A percentile compares a stretch with the other conserved stretches of the same genome.
phyloP scores from a whole-genome alignment of 345 rosid genomes.

The Dipteronia dyeriana region DNA sequence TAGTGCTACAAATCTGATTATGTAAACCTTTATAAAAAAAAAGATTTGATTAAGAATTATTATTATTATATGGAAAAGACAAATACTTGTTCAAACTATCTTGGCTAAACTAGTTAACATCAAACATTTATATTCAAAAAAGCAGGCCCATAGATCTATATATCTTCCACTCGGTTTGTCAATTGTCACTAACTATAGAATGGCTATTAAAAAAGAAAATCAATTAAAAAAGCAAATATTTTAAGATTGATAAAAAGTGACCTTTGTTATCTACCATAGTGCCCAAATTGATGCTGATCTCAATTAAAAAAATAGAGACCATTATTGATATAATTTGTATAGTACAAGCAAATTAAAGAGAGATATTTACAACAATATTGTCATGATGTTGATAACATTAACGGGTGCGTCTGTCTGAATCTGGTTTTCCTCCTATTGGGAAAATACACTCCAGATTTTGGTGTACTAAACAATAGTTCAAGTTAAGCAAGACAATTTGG shows the following conservation, averaged over 20 bases:
- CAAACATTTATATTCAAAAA: slow-evolving; percentile 16
- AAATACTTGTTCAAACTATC: slow-evolving; percentile 5
- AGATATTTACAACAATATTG: not conserved
- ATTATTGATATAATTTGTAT: not conserved
- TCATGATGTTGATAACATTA: not conserved
- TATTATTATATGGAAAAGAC: slow-evolving; percentile 5
- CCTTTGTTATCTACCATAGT: slow-evolving; percentile 12
- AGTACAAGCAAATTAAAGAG: not conserved
- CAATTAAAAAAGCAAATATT: not conserved
- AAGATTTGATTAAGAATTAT: no score
- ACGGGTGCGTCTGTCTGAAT: not conserved
- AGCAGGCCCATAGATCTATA: not conserved
- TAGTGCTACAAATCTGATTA: no score
- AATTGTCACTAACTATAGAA: not conserved
- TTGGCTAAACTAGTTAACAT: not conserved
- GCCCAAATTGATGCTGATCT: not conserved
- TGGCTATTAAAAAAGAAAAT: slow-evolving; percentile 5
- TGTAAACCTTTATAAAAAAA: no score
- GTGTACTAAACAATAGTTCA: no score
- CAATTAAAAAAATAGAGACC: not conserved
- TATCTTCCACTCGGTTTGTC: slow-evolving; percentile 10
- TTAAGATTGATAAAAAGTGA: slow-evolving; percentile 4
- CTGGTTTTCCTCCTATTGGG: not conserved
- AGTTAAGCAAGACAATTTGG: no score
- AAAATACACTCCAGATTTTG: no score